These are phyloP conservation scores for Diplocarpon mali DNA, from an alignment of 2,329 filamentous ascomycete species.

Conservation along the genomic window DNA sequence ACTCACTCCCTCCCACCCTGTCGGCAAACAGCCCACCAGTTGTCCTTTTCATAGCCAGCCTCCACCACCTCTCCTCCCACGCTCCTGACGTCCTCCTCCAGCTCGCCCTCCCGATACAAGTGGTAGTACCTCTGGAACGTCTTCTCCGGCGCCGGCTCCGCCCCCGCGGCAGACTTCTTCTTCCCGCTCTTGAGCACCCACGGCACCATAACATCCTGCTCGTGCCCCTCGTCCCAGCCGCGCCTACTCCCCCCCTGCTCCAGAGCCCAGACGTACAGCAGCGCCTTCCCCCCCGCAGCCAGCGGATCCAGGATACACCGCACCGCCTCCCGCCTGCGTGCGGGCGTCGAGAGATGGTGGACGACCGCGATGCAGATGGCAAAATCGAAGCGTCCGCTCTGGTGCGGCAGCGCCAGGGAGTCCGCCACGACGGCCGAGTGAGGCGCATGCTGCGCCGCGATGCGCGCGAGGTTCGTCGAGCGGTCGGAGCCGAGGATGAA, in stretches of 20 bases:
- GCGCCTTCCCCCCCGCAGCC: constrained; percentile 46
- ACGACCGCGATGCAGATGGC: constrained; percentile 89
- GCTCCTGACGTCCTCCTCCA: constrained; percentile 65
- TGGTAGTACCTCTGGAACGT: constrained; percentile 86
- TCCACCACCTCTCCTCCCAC: constrained; percentile 69
- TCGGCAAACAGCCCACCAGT: constrained; percentile 78
- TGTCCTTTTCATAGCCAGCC: constrained; percentile 89
- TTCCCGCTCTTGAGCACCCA: constrained; percentile 60
- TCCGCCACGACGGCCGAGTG: constrained; percentile 72
- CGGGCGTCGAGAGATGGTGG: constrained; percentile 77
- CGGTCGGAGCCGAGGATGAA: constrained; percentile 81
- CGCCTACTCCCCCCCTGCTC: constrained; percentile 80
- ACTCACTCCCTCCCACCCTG: not conserved
- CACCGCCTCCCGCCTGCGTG: constrained; percentile 63
- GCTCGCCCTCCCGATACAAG: constrained; percentile 74
- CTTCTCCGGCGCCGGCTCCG: constrained; percentile 29
- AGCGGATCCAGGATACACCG: constrained; percentile 59
- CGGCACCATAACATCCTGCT: constrained; percentile 89
- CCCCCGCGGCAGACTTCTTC: constrained; percentile 23
- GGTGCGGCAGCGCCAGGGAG: constrained; percentile 73
- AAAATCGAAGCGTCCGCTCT: constrained; percentile 60
- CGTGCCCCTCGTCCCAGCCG: constrained; percentile 74
- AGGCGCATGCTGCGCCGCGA: constrained; percentile 37
- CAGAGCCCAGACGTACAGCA: constrained; percentile 91
- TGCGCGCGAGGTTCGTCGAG: constrained; percentile 45